Evolutionary conservation across 306 rosid species (phyloP).

Genomic region (Lathyrus aphaca): DNA sequence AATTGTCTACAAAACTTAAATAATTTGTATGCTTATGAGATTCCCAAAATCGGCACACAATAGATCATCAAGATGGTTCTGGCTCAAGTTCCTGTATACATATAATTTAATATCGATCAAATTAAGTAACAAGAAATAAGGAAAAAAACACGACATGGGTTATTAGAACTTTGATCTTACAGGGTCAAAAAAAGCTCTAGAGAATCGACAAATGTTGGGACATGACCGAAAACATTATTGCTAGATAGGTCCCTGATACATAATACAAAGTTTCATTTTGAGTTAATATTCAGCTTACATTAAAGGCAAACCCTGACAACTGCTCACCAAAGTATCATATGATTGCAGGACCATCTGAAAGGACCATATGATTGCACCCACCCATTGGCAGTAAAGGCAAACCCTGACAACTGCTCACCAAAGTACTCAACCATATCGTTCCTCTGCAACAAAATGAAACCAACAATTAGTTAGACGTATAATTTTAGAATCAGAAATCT

Average conservation of each 20-base stretch:
- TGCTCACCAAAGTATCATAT: too few species aligned
- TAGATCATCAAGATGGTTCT: too few species aligned
- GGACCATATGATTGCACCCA: slow-evolving; percentile 99
- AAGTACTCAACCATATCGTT: slow-evolving; percentile 97
- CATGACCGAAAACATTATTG: slow-evolving; percentile 66
- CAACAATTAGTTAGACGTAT: slow-evolving; percentile 30
- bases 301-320: too few species aligned
- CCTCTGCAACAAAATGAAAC: slow-evolving; percentile 60
- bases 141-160: neutral
- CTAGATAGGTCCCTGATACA: slow-evolving; percentile 53
- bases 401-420: slow-evolving; percentile 89
- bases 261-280: too few species aligned
- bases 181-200: slow-evolving; percentile 83
- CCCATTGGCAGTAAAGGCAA: slow-evolving; percentile 86
- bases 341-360: too few species aligned
- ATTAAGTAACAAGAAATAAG: neutral
- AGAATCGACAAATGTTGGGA: slow-evolving; percentile 76
- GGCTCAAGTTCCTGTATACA: too few species aligned
- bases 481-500: slow-evolving; percentile 14
- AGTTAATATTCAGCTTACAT: too few species aligned
- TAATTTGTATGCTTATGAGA: too few species aligned
- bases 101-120: too few species aligned
- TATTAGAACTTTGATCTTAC: slow-evolving; percentile 43
- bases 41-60: too few species aligned
- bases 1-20: too few species aligned